Percentiles rank a stretch among this genome's conserved stretches.
These are phyloP conservation scores for Chytriomyces confervae DNA, from an alignment of 192 early-diverging fungal species.

Conservation along the genomic window DNA sequence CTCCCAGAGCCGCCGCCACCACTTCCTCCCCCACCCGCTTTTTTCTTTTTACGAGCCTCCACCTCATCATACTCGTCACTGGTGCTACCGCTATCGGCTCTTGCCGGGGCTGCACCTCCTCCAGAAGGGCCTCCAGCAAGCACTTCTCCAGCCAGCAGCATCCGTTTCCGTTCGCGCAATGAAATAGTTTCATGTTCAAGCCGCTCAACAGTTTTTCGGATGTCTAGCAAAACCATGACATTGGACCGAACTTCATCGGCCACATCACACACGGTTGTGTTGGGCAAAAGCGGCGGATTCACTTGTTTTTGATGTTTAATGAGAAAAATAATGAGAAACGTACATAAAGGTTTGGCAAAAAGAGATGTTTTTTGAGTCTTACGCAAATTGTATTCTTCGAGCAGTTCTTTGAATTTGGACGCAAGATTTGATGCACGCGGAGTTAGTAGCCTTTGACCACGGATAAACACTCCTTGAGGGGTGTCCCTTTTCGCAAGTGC, in stretches of 20 bases:
- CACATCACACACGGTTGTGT: slow-evolving; percentile 75
- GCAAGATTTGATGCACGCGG: slow-evolving; percentile 58
- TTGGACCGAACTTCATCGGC: slow-evolving; percentile 79
- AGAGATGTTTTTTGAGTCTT: slow-evolving; percentile 8
- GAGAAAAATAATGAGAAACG: background rate
- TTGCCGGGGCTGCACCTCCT: background rate
- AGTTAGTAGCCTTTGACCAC: slow-evolving; percentile 61
- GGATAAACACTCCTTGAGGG: slow-evolving; percentile 67
- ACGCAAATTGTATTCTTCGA: slow-evolving; percentile 66
- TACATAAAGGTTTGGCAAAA: background rate
- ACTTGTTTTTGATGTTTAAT: slow-evolving; percentile 22
- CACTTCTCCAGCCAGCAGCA: slow-evolving; percentile 16
- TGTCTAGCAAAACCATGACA: slow-evolving; percentile 78
- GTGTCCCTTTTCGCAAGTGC: slow-evolving; percentile 55
- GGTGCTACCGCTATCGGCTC: background rate
- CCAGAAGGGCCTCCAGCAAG: background rate
- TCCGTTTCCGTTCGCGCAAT: slow-evolving; percentile 19
- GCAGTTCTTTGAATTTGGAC: slow-evolving; percentile 54
- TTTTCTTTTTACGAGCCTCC: background rate
- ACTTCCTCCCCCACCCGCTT: background rate
- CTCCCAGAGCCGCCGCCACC: background rate
- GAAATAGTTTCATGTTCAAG: slow-evolving; percentile 66
- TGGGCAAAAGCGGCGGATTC: slow-evolving; percentile 83
- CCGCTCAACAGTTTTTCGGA: slow-evolving; percentile 84
- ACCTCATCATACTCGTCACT: slow-evolving; percentile 19